Percentiles rank a stretch among this genome's conserved stretches.
phyloP scores from a whole-genome alignment of 1,284 basidiomycete species.

The Coniferiporia sulphurascens region DNA sequence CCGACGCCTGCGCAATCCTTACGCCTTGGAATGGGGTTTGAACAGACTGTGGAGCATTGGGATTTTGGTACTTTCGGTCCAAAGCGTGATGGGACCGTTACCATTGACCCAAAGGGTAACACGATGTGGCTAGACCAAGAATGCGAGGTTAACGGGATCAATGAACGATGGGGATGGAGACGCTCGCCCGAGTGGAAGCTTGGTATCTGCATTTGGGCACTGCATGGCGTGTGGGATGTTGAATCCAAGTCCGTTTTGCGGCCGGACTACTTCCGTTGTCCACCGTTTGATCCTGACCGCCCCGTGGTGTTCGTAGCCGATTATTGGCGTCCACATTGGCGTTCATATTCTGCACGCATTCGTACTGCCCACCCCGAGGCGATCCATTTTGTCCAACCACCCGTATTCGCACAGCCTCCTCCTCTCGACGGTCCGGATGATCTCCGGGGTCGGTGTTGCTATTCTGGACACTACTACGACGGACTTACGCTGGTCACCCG shows the following conservation, averaged over 20 bases:
- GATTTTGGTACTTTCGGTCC: conserved; percentile 81
- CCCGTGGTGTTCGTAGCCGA: conserved; percentile 71
- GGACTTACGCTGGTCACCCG: conserved; percentile 80
- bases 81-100: conserved; percentile 62
- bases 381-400: conserved; percentile 89
- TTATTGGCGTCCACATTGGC: conserved; percentile 81
- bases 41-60: conserved; percentile 85
- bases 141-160: conserved; percentile 28
- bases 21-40: conserved; percentile 82
- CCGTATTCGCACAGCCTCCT: conserved; percentile 84
- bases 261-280: conserved; percentile 74
- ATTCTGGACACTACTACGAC: conserved; percentile 93
- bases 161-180: conserved; percentile 70
- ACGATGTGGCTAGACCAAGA: conserved; percentile 67
- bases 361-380: conserved; percentile 75
- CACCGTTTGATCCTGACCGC: conserved; percentile 32
- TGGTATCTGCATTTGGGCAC: conserved; percentile 88
- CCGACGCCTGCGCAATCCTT: conserved; percentile 86
- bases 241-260: conserved; percentile 62
- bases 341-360: conserved; percentile 60
- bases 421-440: conserved; percentile 50
- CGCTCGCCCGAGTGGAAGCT: conserved; percentile 75
- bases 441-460: conserved; percentile 69
- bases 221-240: conserved; percentile 90
- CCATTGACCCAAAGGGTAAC: conserved; percentile 79